Base-by-base conservation (phyloP, 345 rosid species). In the Eutrema japonicum region DNA sequence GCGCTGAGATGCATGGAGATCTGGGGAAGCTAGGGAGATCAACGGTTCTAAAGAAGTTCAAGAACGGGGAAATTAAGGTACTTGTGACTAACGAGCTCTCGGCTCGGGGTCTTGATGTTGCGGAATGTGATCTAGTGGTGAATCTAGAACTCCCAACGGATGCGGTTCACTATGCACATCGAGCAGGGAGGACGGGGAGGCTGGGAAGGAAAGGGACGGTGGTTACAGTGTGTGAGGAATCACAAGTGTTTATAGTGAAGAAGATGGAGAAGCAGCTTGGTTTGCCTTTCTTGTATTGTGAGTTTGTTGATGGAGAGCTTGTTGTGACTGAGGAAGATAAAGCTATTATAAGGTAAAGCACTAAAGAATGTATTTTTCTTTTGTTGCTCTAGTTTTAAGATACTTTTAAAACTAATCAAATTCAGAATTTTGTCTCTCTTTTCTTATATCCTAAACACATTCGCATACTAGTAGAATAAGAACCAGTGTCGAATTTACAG, bases 11-110 rank as follows among this genome's bases (percentile, higher is more conserved):
- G 57, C 99, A 92, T 66, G 97, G 99, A 63, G 88, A 86, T 79
- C 96, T 95, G n/a, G 94, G 91, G 62, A 95, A 95, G 85, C 96
- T 95, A 67, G 94, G 77, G 40, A 87, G 99, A 71, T 88, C 99
- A 54, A 90, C 89, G 36, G 82, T 88, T 64, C 72, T 90, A 47
- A 92, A 90, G 82, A 89, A 81, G 57, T 95, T 95, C 83, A 95
- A 90, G 87, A 83, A 79, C 68, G 97, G 97, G n/a, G 87, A 90
- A 63, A 62, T 90, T 64, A 84, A 93, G 73, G 87, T 92, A 30
- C 84, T 95, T 0, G 88, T 92, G 68, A 92, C 97, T 1, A 92
- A 95, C 69, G 97, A 92, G 87, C 92, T 95, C 45, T 90, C 99
- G 2, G 99, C 97, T 42, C 82, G 99, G 81, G 99, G 96, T 41